A percentile compares a stretch with the other conserved stretches of the same genome.
phyloP scores from a whole-genome alignment of 2,329 filamentous ascomycete species.

The Beauveria asiatica region DNA sequence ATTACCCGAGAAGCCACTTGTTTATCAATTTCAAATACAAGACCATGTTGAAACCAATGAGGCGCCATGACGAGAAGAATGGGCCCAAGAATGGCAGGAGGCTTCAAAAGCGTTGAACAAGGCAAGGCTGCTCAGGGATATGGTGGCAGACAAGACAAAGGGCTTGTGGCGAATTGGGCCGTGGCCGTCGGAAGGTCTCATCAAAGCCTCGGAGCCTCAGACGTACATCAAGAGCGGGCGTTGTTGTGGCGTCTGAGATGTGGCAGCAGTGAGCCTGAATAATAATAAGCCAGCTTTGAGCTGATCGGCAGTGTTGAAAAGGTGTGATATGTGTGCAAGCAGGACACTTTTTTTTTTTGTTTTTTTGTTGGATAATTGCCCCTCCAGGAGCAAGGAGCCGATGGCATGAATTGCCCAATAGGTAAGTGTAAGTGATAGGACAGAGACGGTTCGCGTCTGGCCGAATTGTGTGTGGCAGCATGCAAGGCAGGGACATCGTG shows the following conservation, averaged over 20 bases:
- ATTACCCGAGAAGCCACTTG: not conserved
- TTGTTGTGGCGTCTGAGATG: conserved; percentile 5
- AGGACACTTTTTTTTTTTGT: too few species aligned
- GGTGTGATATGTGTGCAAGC: too few species aligned
- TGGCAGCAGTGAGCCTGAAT: not conserved
- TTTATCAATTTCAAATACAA: not conserved
- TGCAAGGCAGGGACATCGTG: too few species aligned
- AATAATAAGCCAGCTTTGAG: not conserved
- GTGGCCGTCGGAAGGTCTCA: conserved; percentile 1
- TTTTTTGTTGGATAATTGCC: too few species aligned
- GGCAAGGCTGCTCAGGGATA: not conserved
- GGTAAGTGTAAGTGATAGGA: too few species aligned
- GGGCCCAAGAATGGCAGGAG: not conserved
- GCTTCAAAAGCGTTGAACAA: not conserved
- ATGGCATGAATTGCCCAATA: too few species aligned
- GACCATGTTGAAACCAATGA: not conserved
- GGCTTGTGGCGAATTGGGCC: not conserved
- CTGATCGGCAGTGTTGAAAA: not conserved
- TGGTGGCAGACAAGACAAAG: not conserved
- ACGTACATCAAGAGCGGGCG: conserved; percentile 1
- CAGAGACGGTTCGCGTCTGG: too few species aligned
- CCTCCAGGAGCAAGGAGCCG: too few species aligned
- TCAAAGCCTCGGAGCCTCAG: not conserved
- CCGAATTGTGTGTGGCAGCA: too few species aligned
- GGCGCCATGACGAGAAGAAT: not conserved